Evolutionary conservation across 2,329 filamentous ascomycete species (phyloP).

Genomic region (Paraphoma chrysanthemicola): DNA sequence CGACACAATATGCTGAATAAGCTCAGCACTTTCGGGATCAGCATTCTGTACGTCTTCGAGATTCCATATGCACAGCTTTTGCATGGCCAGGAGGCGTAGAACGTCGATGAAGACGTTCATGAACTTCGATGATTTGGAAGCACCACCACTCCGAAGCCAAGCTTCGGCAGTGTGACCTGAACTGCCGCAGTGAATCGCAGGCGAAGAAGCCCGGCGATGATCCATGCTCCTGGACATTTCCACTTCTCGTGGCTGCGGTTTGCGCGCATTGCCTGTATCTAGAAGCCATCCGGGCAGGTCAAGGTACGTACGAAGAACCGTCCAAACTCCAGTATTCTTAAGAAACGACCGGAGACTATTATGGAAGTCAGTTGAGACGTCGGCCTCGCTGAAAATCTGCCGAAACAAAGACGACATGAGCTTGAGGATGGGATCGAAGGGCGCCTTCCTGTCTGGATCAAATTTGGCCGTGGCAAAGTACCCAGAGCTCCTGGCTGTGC

Average conservation of each 20-base stretch:
- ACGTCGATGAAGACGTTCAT: slow-evolving; percentile 91
- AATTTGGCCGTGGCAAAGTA: slow-evolving; percentile 69
- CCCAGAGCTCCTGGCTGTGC: slow-evolving; percentile 62
- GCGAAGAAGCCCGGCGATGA: slow-evolving; percentile 38
- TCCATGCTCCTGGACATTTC: slow-evolving; percentile 18
- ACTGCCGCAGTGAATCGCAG: slow-evolving; percentile 46
- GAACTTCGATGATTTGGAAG: slow-evolving; percentile 69
- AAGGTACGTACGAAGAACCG: slow-evolving; percentile 62
- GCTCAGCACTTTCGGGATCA: slow-evolving; percentile 83
- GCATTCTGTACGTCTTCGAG: slow-evolving; percentile 91
- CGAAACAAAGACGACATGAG: slow-evolving; percentile 68
- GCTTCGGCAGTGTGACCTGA: slow-evolving; percentile 50
- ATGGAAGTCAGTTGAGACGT: slow-evolving; percentile 68
- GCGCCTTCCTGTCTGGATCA: slow-evolving; percentile 64
- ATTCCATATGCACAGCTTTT: slow-evolving; percentile 88
- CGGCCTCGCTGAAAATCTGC: slow-evolving; percentile 70
- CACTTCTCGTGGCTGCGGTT: slow-evolving; percentile 33
- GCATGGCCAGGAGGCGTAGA: slow-evolving; percentile 77
- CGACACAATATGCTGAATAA: slow-evolving; percentile 80
- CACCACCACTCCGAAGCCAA: slow-evolving; percentile 55
- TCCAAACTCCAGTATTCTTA: slow-evolving; percentile 61
- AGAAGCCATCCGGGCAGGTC: slow-evolving; percentile 72
- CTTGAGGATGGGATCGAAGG: slow-evolving; percentile 67
- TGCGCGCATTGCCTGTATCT: slow-evolving; percentile 27
- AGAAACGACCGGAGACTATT: slow-evolving; percentile 63